These are phyloP conservation scores for Exobasidium rhododendri DNA, from an alignment of 1,284 basidiomycete genomes.

Conservation along the genomic window DNA sequence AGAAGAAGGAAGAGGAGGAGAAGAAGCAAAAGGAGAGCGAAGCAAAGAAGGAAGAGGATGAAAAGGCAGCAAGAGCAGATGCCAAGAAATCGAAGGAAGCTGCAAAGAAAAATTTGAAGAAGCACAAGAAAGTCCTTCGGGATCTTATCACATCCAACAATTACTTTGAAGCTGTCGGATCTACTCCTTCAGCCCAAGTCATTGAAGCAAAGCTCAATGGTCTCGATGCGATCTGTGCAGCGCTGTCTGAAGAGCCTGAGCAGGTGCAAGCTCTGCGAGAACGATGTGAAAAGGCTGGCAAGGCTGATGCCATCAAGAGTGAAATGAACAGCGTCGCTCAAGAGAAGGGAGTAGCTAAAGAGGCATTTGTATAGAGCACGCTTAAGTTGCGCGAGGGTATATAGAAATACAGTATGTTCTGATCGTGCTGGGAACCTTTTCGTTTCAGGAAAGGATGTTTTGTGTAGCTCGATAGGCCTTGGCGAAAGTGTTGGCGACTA, in stretches of 20 bases:
- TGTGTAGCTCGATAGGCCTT: constrained; percentile 19
- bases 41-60: constrained; percentile 69
- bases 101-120: constrained; percentile 54
- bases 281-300: constrained; percentile 55
- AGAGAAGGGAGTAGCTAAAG: constrained; percentile 37
- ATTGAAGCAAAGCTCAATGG: constrained; percentile 62
- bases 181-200: constrained; percentile 57
- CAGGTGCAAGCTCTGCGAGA: constrained; percentile 60
- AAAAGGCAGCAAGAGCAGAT: constrained; percentile 69
- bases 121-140: constrained; percentile 53
- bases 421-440: neutral
- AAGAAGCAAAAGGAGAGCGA: constrained; percentile 68
- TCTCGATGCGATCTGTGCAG: constrained; percentile 59
- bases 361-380: constrained; percentile 37
- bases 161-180: constrained; percentile 61
- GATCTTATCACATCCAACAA: constrained; percentile 60
- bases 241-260: constrained; percentile 57
- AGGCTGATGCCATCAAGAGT: constrained; percentile 53
- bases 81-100: constrained; percentile 89
- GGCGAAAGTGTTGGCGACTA: constrained; percentile 80
- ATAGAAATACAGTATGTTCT: constrained; percentile 5
- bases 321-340: constrained; percentile 60
- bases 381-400: neutral
- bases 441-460: neutral
- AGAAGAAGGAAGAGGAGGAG: constrained; percentile 43